These are phyloP conservation scores for Populus hybrid DNA, from an alignment of 441 rosid genomes.

Conservation along the genomic window DNA sequence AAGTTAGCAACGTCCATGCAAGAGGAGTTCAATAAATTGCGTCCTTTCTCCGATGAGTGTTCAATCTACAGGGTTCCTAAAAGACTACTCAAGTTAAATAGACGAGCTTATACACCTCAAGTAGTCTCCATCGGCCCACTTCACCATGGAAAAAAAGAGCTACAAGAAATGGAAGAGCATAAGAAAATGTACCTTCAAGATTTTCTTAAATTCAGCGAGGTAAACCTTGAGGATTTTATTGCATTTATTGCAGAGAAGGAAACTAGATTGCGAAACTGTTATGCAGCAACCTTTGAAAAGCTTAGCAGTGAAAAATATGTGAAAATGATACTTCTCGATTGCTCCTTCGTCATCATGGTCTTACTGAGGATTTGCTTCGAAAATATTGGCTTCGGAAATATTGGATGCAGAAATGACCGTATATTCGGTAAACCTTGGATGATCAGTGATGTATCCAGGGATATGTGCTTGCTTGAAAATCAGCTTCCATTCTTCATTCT, in stretches of 20 bases:
- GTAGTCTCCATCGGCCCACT: conserved; percentile 6
- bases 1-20: background rate
- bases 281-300: background rate
- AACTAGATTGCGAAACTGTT: conserved; percentile 14
- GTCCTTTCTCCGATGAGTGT: too few relatives aligned
- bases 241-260: background rate
- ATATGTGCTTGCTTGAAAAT: conserved; percentile 12
- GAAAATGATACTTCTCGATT: conserved; percentile 18
- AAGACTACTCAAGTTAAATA: too few relatives aligned
- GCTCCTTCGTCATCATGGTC: conserved; percentile 17
- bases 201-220: background rate
- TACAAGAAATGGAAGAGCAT: conserved; percentile 9
- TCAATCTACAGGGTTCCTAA: too few relatives aligned
- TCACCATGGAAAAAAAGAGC: background rate
- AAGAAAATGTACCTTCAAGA: background rate
- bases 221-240: too few relatives aligned
- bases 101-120: conserved; percentile 5
- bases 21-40: background rate
- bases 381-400: too few relatives aligned
- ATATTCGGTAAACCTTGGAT: conserved; percentile 18
- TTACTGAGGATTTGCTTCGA: background rate
- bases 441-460: conserved; percentile 1
- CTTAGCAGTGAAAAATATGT: background rate
- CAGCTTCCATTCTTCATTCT: too few relatives aligned
- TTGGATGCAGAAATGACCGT: background rate